phyloP scores from a whole-genome alignment of 2,329 filamentous ascomycete genomes.

The Scedosporium aurantiacum region DNA sequence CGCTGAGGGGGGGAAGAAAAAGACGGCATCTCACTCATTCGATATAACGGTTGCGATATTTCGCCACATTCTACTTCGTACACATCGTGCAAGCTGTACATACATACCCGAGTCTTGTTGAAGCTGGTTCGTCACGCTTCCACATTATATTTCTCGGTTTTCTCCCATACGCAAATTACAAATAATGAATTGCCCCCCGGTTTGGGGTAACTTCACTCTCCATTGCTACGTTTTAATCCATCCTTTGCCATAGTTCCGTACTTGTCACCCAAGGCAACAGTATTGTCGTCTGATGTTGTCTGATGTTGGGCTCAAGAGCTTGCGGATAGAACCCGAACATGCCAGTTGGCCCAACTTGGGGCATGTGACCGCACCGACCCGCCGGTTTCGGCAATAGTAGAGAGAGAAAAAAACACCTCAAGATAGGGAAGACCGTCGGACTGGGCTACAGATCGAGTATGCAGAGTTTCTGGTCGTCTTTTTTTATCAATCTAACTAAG shows the following conservation, averaged over 20 bases:
- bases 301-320: conserved; percentile 20
- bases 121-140: no score
- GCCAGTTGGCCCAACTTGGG: not conserved
- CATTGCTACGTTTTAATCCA: not conserved
- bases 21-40: no score
- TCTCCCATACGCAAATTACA: no score
- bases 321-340: not conserved
- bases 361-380: not conserved
- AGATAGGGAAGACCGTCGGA: not conserved
- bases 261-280: not conserved
- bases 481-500: not conserved
- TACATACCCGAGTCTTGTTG: no score
- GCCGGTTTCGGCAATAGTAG: not conserved
- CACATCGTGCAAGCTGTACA: no score
- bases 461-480: not conserved
- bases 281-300: conserved; percentile 14
- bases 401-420: not conserved
- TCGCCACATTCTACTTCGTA: no score
- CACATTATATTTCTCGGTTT: no score
- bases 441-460: not conserved
- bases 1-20: no score
- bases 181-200: no score
- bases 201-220: not conserved
- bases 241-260: no score
- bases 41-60: no score